These are phyloP conservation scores for Monascus purpureus DNA, from an alignment of 495 filamentous ascomycete genomes.

Conservation along the genomic window DNA sequence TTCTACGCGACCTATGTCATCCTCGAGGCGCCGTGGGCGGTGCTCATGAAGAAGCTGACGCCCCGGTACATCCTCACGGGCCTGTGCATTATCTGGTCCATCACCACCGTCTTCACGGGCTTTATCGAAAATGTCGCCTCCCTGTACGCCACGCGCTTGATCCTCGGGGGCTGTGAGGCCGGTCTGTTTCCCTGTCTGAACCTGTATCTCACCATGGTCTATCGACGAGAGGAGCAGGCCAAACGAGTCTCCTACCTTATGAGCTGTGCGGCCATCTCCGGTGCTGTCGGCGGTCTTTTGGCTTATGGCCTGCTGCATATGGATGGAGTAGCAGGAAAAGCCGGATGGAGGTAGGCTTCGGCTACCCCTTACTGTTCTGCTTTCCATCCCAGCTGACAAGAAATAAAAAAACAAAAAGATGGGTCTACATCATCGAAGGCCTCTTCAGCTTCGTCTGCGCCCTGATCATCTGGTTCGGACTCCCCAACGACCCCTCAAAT, in stretches of 20 bases:
- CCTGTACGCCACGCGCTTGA: conserved; percentile 41
- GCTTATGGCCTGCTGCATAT: conserved; percentile 33
- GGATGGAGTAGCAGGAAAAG: conserved; percentile 26
- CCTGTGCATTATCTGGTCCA: conserved; percentile 34
- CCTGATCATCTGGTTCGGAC: conserved; percentile 36
- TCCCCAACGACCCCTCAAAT: conserved; percentile 41
- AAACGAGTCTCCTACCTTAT: conserved; percentile 29
- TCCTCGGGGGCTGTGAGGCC: conserved; percentile 50
- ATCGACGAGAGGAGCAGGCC: conserved; percentile 32
- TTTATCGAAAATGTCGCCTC: conserved; percentile 34
- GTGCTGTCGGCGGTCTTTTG: conserved; percentile 30
- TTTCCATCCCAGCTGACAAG: neutral
- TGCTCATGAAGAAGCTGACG: conserved; percentile 33
- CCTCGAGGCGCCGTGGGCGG: conserved; percentile 29
- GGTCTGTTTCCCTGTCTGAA: conserved; percentile 55
- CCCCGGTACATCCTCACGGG: conserved; percentile 26
- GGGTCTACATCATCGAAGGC: conserved; percentile 43
- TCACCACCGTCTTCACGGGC: conserved; percentile 39
- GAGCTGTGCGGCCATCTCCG: conserved; percentile 29
- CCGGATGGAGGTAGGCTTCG: conserved; percentile 24
- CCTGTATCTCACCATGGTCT: conserved; percentile 37
- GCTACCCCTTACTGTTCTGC: neutral
- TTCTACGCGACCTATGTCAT: conserved; percentile 39
- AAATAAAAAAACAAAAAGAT: conserved; percentile 8
- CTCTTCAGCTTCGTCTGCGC: conserved; percentile 35